Base-by-base conservation (phyloP, 768 basidiomycete species). In the Boletus fagicola region DNA sequence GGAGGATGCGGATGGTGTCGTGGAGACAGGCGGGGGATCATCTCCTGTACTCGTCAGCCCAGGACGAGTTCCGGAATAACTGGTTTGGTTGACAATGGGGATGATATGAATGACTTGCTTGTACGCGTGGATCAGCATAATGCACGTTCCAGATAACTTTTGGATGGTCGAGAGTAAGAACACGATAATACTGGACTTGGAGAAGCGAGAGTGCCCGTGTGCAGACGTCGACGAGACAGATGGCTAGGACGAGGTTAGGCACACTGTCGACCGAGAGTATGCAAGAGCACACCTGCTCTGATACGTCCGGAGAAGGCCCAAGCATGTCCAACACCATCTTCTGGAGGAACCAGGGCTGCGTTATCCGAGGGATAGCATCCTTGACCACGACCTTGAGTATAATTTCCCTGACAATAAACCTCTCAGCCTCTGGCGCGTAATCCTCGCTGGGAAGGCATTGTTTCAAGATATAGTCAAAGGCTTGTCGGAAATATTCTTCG, bases 281-380 rank as follows among this genome's bases (percentile, higher is more conserved):
- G 16, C 33, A 38, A 33, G 24, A 20, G 7, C 60, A 33, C 28
- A 69, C 74, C 63, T 68, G 60, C 45, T 65, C 60, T 15, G 58
- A 50, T 22, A 18, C 56, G 26, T 71, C 73, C 2, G 74, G 69
- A 38, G 69, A 67, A 26, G 78, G 75, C 8, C 84, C 88, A 12
- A 96, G 73, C 4, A 87, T 70, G 64, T 86, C 84, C 36, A 95
- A 76, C 12, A 89, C 76, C 4, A 80, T 66, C 65, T 78, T 84
- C 56, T 93, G 85, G 46, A 96, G 81, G 70, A 97, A 98, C 94
- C 95, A 98, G 0, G 91, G 89, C 68, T 97, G 88, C 7, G 84
- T 82, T 50, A 96, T 69, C 62, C 83, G 85, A 31, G 86, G 86
- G 26, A 88, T 66, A 26, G 88, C 72, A 60, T 86, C 84, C 48